Conservation (phyloP, 1,284 basidiomycete species). For the Cryptococcus hybrid region DNA sequence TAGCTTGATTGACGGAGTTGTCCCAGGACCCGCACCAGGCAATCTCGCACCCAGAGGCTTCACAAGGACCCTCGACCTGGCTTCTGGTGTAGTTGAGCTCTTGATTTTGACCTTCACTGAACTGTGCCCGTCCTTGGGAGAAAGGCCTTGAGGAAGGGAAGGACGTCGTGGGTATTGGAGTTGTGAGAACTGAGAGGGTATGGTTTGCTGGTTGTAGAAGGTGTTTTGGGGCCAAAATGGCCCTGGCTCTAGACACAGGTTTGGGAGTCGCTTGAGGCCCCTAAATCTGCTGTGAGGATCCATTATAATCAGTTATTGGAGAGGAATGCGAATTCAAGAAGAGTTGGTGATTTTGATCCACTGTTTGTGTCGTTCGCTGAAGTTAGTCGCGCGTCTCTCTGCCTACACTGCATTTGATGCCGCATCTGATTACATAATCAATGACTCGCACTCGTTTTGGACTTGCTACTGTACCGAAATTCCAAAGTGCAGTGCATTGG, state of each 20-base stretch:
- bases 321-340: not conserved
- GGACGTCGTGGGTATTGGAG: constrained; percentile 19
- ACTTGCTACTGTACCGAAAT: too few species aligned
- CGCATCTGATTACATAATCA: not conserved
- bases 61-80: constrained; percentile 31
- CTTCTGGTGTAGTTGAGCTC: constrained; percentile 43
- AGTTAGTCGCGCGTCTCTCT: not conserved
- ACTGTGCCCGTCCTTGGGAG: constrained; percentile 24
- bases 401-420: not conserved
- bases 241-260: constrained; percentile 14
- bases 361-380: not conserved
- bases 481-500: too few species aligned
- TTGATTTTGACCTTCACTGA: constrained; percentile 40
- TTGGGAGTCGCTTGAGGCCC: constrained; percentile 11
- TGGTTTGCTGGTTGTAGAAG: constrained; percentile 14
- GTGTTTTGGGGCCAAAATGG: constrained; percentile 12
- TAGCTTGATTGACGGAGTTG: constrained; percentile 10
- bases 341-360: not conserved
- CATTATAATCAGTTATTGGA: constrained; percentile 3
- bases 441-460: too few species aligned
- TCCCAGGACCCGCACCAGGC: not conserved
- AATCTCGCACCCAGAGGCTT: constrained; percentile 17
- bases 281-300: constrained; percentile 6
- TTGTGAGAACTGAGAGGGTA: constrained; percentile 30
- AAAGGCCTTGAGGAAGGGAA: constrained; percentile 8